Evolutionary conservation across 176 grass and related monocot species (phyloP), one percentile per base, ranked within the genome.

Genomic region (Aegilops umbellulata): DNA sequence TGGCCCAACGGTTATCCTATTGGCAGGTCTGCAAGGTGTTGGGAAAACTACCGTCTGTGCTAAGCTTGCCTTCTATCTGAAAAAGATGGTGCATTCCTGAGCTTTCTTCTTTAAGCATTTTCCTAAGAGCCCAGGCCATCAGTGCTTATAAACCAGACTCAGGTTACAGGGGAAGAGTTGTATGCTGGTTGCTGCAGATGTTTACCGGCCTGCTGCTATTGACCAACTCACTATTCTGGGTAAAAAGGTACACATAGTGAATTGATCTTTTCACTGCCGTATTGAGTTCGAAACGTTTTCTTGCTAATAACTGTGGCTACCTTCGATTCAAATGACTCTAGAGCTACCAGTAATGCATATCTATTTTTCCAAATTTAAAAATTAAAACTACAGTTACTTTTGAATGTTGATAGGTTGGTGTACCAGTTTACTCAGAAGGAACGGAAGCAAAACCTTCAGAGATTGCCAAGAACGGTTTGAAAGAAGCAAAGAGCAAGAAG

Each of bases 181-280:
- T 84, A 92, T 99, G 94, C 90, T 96, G 68, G 85, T 99, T 22
- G 97, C 97, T 84, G 94, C 94, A 69, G 97, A 99, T 83, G 94
- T 99, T 86, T 96, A 99, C 88, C 86, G 97, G 86, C 97, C 97
- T 86, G 97, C 97, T 85, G 97, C 97, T 66, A 96, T 99, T 85
- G 97, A 99, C 83, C 97, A 99, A 89, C 92, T 99, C 23, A 82
- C 74, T 55, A 94, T 99, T 65, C 80, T 99, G 69, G 90, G 97
- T 60, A 74, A 91, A 86, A 89, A 98, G 93, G 97, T 98, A 92
- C 22, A 49, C 23, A 22, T 74, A 51, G 41, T 24, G 30, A 19
- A 14, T 71, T 66, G 70, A n/a, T 39, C 15, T 70, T 87, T 81
- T 2, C 16, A 58, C 35, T 4, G 10, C 8, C 35, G 51, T 22